Conservation (phyloP, 78 protist genomes). For the Mastigamoeba balamuthi region DNA sequence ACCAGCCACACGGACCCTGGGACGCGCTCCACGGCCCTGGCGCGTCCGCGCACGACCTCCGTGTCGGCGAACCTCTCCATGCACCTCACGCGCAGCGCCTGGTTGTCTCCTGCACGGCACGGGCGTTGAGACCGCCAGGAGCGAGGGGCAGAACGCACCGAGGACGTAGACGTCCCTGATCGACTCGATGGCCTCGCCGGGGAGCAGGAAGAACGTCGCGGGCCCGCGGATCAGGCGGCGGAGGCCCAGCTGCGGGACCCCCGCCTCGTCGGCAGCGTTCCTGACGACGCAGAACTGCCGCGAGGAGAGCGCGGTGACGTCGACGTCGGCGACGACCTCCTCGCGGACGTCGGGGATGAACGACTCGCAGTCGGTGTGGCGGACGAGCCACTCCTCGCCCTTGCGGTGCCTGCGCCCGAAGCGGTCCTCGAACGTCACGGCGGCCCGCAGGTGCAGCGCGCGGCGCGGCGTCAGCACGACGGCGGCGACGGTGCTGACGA, state of each 20-base stretch:
- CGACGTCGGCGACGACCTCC: constrained; percentile 38
- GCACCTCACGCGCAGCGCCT: constrained; percentile 53
- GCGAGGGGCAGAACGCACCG: background rate
- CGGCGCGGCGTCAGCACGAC: constrained; percentile 54
- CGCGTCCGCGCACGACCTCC: background rate
- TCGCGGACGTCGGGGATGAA: constrained; percentile 70
- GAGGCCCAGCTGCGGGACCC: constrained; percentile 55
- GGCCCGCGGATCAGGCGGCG: constrained; percentile 47
- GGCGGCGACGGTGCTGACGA: constrained; percentile 39
- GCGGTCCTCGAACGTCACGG: constrained; percentile 57
- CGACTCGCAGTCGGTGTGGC: constrained; percentile 41
- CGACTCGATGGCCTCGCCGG: constrained; percentile 70
- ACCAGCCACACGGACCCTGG: constrained; percentile 71
- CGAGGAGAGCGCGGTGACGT: constrained; percentile 48
- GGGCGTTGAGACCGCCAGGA: background rate
- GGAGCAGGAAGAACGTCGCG: constrained; percentile 62
- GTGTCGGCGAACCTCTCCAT: constrained; percentile 8
- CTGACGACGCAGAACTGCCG: constrained; percentile 72
- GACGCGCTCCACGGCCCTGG: constrained; percentile 9
- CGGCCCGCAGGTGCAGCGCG: constrained; percentile 60
- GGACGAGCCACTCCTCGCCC: constrained; percentile 79
- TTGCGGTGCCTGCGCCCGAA: constrained; percentile 43
- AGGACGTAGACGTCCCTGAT: constrained; percentile 48
- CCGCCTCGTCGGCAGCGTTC: constrained; percentile 16
- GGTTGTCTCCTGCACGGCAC: constrained; percentile 18